Conservation (phyloP, 352 stramenopile species). For the Phytophthora sojae region DNA sequence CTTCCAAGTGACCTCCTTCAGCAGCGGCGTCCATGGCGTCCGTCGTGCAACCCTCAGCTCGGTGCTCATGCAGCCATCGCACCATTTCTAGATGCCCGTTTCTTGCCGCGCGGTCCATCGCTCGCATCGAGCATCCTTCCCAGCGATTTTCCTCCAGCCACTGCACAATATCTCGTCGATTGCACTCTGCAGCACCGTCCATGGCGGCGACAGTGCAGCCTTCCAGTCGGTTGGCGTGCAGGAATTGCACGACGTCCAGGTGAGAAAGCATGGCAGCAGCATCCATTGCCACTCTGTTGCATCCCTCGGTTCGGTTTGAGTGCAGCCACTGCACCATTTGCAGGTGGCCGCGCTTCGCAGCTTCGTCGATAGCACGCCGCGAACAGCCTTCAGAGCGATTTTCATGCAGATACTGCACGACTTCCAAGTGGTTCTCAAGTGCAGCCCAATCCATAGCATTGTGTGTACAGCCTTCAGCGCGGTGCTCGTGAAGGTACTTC, state of each 20-base stretch:
- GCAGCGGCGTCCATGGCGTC: slow-evolving; percentile 35
- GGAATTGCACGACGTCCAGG: slow-evolving; percentile 40
- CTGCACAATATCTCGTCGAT: slow-evolving; percentile 25
- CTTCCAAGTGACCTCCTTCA: slow-evolving; percentile 25
- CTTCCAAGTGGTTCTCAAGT: slow-evolving; percentile 22
- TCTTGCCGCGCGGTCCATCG: slow-evolving; percentile 36
- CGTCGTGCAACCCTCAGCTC: slow-evolving; percentile 29
- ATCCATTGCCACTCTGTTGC: slow-evolving; percentile 43
- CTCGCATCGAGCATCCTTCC: slow-evolving; percentile 40
- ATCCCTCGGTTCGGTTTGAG: slow-evolving; percentile 28
- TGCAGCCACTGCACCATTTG: slow-evolving; percentile 37
- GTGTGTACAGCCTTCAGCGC: slow-evolving; percentile 36
- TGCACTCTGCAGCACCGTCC: slow-evolving; percentile 30
- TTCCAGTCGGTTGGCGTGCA: slow-evolving; percentile 39
- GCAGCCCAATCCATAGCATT: slow-evolving; percentile 44
- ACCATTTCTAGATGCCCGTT: slow-evolving; percentile 38
- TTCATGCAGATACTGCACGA: slow-evolving; percentile 36
- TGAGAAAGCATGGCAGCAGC: slow-evolving; percentile 29
- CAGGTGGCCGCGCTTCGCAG: slow-evolving; percentile 34
- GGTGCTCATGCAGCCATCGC: slow-evolving; percentile 34
- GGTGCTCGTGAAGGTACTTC: slow-evolving; percentile 38
- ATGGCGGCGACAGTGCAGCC: slow-evolving; percentile 35
- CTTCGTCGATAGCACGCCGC: slow-evolving; percentile 32
- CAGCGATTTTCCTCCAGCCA: slow-evolving; percentile 38
- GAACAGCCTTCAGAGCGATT: slow-evolving; percentile 40